These are phyloP conservation scores for Alternaria consortialis DNA, from an alignment of 2,329 filamentous ascomycete genomes.

Conservation along the genomic window DNA sequence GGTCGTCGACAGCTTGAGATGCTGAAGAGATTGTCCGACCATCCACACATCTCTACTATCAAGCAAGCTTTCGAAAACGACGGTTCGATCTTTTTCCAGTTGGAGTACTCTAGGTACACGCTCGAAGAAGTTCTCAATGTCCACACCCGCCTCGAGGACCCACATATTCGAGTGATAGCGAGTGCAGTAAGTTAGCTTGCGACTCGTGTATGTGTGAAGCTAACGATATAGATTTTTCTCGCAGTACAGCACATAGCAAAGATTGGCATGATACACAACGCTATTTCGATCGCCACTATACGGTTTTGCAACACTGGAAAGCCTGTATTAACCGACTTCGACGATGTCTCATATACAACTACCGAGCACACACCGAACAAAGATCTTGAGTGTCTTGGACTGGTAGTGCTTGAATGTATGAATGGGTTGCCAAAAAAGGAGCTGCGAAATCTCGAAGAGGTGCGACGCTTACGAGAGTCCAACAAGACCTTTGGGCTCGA, in stretches of 20 bases:
- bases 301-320: background rate
- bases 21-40: conserved; percentile 1
- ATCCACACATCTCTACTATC: conserved; percentile 3
- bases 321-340: background rate
- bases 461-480: background rate
- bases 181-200: background rate
- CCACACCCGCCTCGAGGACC: background rate
- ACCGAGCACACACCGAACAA: background rate
- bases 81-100: background rate
- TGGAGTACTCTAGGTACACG: conserved; percentile 1
- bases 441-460: background rate
- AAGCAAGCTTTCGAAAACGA: background rate
- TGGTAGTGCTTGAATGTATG: conserved; percentile 3
- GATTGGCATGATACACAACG: background rate
- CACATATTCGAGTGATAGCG: background rate
- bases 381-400: background rate
- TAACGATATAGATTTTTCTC: conserved; percentile 6
- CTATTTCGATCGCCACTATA: conserved; percentile 1
- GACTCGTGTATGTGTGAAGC: background rate
- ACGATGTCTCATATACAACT: background rate
- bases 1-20: background rate
- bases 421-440: conserved; percentile 1
- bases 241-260: conserved; percentile 4
- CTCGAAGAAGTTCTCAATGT: conserved; percentile 7
- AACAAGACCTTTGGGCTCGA: conserved; percentile 1